phyloP scores from a whole-genome alignment of 2,329 filamentous ascomycete species.

The Fusarium nelsonii region DNA sequence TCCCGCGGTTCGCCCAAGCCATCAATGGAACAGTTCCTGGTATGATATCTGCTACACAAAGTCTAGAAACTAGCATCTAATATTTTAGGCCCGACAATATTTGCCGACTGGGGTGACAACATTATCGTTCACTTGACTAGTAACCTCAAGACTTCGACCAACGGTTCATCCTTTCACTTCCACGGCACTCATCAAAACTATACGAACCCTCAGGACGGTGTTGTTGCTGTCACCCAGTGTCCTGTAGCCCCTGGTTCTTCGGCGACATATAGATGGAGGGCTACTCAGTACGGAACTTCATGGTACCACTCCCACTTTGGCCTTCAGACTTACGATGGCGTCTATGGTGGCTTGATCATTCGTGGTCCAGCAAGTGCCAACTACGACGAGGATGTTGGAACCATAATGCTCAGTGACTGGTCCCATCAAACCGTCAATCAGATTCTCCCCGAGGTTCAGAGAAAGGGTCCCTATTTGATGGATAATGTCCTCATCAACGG shows the following conservation, averaged over 20 bases:
- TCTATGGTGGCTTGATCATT: constrained; percentile 71
- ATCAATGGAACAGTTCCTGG: constrained; percentile 70
- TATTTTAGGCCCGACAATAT: constrained; percentile 62
- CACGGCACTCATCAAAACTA: constrained; percentile 71
- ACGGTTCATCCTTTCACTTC: constrained; percentile 73
- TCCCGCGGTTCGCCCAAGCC: constrained; percentile 57
- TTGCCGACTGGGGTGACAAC: constrained; percentile 64
- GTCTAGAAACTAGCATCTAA: constrained; percentile 6
- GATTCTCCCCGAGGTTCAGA: constrained; percentile 46
- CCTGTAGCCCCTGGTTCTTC: constrained; percentile 64
- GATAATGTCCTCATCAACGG: constrained; percentile 63
- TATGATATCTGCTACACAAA: background rate
- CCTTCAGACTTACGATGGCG: constrained; percentile 64
- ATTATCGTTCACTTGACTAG: constrained; percentile 68
- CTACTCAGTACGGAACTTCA: constrained; percentile 66
- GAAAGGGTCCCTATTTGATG: constrained; percentile 45
- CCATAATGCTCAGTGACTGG: constrained; percentile 71
- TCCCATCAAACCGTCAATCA: constrained; percentile 60
- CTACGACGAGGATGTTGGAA: constrained; percentile 74
- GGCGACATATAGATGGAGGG: constrained; percentile 69
- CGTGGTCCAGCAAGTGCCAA: constrained; percentile 69
- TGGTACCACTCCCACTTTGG: constrained; percentile 74
- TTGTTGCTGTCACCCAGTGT: constrained; percentile 63
- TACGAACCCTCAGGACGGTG: constrained; percentile 69
- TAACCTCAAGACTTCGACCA: constrained; percentile 54